Conservation (phyloP, 805 yeast genomes). For the Torulaspora gathmanii region DNA sequence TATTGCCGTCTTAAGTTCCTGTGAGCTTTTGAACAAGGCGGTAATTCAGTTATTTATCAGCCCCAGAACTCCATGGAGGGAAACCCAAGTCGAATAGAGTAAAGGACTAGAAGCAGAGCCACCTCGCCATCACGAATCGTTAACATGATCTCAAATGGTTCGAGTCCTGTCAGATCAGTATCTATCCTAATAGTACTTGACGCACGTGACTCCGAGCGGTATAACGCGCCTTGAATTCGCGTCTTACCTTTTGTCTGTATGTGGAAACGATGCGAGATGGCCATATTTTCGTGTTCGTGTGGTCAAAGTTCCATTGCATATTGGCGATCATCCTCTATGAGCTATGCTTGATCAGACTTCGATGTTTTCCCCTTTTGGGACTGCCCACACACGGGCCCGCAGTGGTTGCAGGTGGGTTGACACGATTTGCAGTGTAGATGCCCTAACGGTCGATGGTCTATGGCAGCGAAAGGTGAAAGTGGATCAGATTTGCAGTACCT, state of each 20-base stretch:
- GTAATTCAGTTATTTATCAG: slow-evolving; percentile 6
- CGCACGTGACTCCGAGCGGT: slow-evolving; percentile 1
- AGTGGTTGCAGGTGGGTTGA: neutral
- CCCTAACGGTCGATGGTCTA: slow-evolving; percentile 1
- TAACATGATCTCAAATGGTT: neutral
- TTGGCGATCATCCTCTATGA: slow-evolving; percentile 1
- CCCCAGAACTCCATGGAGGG: slow-evolving; percentile 9
- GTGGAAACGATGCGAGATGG: slow-evolving; percentile 6
- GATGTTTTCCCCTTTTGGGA: slow-evolving; percentile 13
- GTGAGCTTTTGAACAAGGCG: slow-evolving; percentile 7
- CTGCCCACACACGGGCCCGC: neutral
- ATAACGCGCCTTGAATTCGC: neutral
- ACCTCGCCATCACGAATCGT: neutral
- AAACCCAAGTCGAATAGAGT: slow-evolving; percentile 1
- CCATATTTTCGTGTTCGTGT: slow-evolving; percentile 7
- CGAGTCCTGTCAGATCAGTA: neutral
- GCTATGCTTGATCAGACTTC: slow-evolving; percentile 1
- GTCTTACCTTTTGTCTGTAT: slow-evolving; percentile 2
- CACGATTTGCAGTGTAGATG: neutral
- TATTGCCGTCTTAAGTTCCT: slow-evolving; percentile 5
- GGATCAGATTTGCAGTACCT: neutral
- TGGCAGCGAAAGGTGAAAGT: neutral
- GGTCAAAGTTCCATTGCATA: neutral
- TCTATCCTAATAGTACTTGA: neutral
- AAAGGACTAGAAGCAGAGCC: too few species aligned